These are phyloP conservation scores for Suillus discolor DNA, from an alignment of 768 basidiomycete genomes.

Conservation along the genomic window DNA sequence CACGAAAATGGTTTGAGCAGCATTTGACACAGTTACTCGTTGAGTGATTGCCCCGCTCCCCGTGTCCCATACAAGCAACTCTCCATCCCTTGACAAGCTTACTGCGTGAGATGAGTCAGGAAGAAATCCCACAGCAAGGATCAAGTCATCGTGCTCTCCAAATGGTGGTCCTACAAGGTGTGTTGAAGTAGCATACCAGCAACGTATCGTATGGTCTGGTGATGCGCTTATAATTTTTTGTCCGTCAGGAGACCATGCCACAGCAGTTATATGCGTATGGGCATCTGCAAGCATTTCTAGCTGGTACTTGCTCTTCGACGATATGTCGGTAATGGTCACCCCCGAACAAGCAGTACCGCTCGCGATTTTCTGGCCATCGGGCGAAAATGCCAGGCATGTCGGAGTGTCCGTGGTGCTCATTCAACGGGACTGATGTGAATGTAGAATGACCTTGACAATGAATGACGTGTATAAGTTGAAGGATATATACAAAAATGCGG, in stretches of 20 bases:
- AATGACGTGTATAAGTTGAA: background rate
- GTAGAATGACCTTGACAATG: background rate
- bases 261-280: conserved; percentile 2
- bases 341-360: conserved; percentile 5
- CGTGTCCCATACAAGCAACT: background rate
- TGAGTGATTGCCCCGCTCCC: background rate
- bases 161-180: conserved; percentile 26
- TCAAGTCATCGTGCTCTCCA: conserved; percentile 20
- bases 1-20: background rate
- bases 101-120: background rate
- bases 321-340: conserved; percentile 1
- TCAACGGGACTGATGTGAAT: background rate
- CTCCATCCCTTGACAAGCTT: conserved; percentile 1
- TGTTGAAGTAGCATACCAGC: conserved; percentile 26
- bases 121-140: background rate
- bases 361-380: background rate
- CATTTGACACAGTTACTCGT: background rate
- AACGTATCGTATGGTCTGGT: conserved; percentile 32
- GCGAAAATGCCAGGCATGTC: conserved; percentile 3
- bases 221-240: conserved; percentile 27
- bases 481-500: background rate
- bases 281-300: background rate
- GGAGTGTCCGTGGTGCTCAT: background rate
- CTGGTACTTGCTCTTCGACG: background rate
- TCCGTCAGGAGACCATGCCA: conserved; percentile 33